These are phyloP conservation scores for Phaeosphaeria sp. DNA, from an alignment of 2,329 filamentous ascomycete species.

Conservation along the genomic window DNA sequence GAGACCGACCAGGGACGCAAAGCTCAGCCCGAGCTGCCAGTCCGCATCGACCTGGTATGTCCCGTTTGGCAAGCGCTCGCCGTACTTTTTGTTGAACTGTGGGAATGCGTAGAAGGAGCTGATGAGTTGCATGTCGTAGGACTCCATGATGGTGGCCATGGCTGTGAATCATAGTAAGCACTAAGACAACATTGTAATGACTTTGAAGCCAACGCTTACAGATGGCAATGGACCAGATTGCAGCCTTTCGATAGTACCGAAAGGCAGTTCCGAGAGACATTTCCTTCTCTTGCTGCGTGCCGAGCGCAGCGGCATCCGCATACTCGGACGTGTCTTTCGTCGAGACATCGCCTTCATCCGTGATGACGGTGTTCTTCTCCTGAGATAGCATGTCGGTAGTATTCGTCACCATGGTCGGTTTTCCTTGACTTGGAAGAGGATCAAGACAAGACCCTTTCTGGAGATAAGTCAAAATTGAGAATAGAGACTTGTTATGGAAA, in stretches of 20 bases:
- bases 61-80: slow-evolving; percentile 46
- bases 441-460: too few relatives aligned
- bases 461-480: too few relatives aligned
- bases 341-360: neutral
- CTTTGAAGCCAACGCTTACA: slow-evolving; percentile 41
- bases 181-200: too few relatives aligned
- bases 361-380: neutral
- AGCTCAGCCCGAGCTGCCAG: slow-evolving; percentile 54
- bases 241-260: slow-evolving; percentile 80
- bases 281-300: slow-evolving; percentile 6
- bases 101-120: slow-evolving; percentile 72
- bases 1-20: slow-evolving; percentile 8
- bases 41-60: slow-evolving; percentile 41
- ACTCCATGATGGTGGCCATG: slow-evolving; percentile 70
- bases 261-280: slow-evolving; percentile 68
- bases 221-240: slow-evolving; percentile 79
- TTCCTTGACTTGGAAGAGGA: too few relatives aligned
- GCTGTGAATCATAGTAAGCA: too few relatives aligned
- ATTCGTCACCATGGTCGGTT: too few relatives aligned
- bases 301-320: slow-evolving; percentile 6
- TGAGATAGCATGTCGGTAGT: neutral
- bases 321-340: neutral
- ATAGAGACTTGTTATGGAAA: too few relatives aligned
- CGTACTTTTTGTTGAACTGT: slow-evolving; percentile 54
- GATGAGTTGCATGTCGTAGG: slow-evolving; percentile 80